Evolutionary conservation across 129 eudicot genomes (phyloP).

Genomic region (Erigeron canadensis): DNA sequence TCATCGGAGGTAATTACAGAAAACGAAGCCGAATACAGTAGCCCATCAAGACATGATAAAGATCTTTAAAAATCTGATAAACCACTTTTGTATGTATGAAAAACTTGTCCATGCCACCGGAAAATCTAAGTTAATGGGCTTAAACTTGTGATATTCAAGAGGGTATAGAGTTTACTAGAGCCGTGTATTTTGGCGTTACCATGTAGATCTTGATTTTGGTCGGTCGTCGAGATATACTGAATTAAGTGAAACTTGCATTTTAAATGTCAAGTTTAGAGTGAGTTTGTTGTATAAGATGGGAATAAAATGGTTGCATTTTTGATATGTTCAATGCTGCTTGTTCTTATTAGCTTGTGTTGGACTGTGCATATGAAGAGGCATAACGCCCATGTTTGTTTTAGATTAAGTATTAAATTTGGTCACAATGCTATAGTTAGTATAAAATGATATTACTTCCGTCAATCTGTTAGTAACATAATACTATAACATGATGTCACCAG

Average conservation of each 20-base stretch:
- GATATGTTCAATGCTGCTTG: background rate
- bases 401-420: too few relatives aligned
- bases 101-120: conserved; percentile 19
- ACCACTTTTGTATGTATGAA: conserved; percentile 27
- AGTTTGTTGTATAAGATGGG: conserved; percentile 29
- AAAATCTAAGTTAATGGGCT: conserved; percentile 11
- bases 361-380: background rate
- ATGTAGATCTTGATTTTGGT: conserved; percentile 15
- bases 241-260: conserved; percentile 5
- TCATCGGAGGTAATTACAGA: conserved; percentile 64
- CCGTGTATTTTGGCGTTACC: conserved; percentile 17
- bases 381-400: background rate
- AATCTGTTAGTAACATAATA: too few relatives aligned
- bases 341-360: conserved; percentile 4
- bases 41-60: conserved; percentile 49
- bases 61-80: conserved; percentile 19
- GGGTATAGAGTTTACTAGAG: conserved; percentile 30
- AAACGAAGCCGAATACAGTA: conserved; percentile 66
- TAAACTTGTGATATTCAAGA: conserved; percentile 11
- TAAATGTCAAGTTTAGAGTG: conserved; percentile 17
- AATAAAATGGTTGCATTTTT: conserved; percentile 21
- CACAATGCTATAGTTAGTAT: too few relatives aligned
- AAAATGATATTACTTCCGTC: too few relatives aligned
- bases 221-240: background rate
- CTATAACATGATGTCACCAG: too few relatives aligned